These are phyloP conservation scores for Neurospora cerealis DNA, from an alignment of 495 filamentous ascomycete species.

Conservation along the genomic window DNA sequence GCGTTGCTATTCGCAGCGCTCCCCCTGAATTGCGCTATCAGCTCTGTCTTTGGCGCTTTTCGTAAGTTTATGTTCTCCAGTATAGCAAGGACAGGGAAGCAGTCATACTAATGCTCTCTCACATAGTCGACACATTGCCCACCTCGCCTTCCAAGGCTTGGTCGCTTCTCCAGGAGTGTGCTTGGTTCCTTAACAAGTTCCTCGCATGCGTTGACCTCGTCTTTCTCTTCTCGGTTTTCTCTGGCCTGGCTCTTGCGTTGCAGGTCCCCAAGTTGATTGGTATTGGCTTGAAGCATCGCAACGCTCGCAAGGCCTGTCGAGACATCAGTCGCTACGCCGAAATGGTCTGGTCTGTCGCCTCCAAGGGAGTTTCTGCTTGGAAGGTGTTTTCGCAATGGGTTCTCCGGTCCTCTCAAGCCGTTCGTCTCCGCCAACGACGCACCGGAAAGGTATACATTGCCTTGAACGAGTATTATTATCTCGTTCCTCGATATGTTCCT, in stretches of 20 bases:
- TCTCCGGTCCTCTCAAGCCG: background rate
- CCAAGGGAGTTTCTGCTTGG: background rate
- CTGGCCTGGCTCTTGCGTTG: background rate
- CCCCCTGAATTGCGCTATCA: background rate
- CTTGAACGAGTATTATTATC: background rate
- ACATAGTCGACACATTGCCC: background rate
- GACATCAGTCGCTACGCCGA: background rate
- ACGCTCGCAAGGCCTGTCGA: background rate
- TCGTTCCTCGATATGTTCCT: background rate
- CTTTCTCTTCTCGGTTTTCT: background rate
- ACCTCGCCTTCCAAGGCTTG: too few relatives aligned
- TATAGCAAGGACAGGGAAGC: background rate
- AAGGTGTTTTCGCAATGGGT: background rate
- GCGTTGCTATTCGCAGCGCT: too few relatives aligned
- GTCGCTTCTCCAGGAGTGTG: background rate
- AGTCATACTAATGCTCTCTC: background rate
- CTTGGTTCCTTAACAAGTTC: background rate
- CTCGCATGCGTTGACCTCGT: background rate
- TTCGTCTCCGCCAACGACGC: background rate
- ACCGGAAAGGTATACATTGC: background rate
- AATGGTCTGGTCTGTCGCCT: background rate
- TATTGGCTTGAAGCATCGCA: background rate
- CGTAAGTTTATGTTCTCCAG: background rate
- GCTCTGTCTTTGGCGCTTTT: background rate
- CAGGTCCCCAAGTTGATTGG: background rate